Evolutionary conservation across 768 basidiomycete genomes (phyloP), one percentile per base, ranked within the genome.

Genomic region (Exsudoporus frostii): DNA sequence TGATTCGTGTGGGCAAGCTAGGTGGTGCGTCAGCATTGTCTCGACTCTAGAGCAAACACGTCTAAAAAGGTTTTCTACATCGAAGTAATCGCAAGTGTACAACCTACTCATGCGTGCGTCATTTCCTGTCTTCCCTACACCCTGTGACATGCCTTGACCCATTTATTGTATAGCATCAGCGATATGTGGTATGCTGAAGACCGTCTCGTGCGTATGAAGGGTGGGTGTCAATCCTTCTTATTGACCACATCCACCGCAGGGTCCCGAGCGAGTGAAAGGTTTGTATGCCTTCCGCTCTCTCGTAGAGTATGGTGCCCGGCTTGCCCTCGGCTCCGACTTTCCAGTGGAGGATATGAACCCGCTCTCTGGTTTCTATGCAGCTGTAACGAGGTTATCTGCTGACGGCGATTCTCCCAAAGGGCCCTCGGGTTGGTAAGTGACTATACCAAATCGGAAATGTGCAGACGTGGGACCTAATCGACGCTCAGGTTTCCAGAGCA

Each of bases 181-280:
- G 90, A 92, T 62, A 95, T 96, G 92, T 86, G 85, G 79, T 96
- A 88, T 66, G 92, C 90, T 7, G 81, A 94, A 69, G 80, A 84
- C 22, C 85, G 92, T 48, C 68, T 96, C 60, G 90, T 90, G 59
- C 61, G 80, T 70, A 37, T 27, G 1, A 47, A 29, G 24, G 19
- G 15, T 32, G 33, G 19, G 24, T 24, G 29, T 38, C 29, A n/a
- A 22, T 10, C 5, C 4, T 37, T 32, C 19, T 34, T 38, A 25
- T 27, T 27, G 5, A 43, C 25, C 10, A 13, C 19, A 38, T 15
- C n/a, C 36, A 30, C 25, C 11, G 25, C 43, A 86, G 90, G 92
- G 94, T 7, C 81, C 86, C 15, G 86, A 92, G 58, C 82, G 95
- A 40, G 83, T 96, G 44, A 90, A 89, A 64, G 79, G 81, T 9